Conservation (phyloP, 2,329 filamentous ascomycete species). For the Cladosporium cucumerinum region DNA sequence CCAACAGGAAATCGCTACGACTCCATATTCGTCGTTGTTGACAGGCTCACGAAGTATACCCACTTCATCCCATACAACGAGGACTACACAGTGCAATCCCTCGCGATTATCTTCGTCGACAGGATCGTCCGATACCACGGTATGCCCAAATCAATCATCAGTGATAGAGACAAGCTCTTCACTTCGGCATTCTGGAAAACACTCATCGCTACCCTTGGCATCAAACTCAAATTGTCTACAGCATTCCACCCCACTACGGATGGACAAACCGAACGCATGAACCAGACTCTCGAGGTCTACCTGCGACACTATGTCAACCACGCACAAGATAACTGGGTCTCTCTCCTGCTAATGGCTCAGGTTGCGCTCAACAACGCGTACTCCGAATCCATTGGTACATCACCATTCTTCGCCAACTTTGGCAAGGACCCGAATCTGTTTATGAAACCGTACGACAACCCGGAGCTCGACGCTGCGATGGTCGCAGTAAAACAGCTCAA, state of each 20-base stretch:
- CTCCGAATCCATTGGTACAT: background rate
- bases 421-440: slow-evolving; percentile 8
- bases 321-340: background rate
- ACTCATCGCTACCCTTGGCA: background rate
- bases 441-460: background rate
- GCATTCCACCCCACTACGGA: slow-evolving; percentile 3
- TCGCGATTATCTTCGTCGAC: background rate
- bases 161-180: slow-evolving; percentile 13
- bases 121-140: slow-evolving; percentile 5
- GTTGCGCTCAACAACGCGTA: background rate
- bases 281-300: slow-evolving; percentile 9
- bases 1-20: background rate
- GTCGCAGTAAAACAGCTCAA: background rate
- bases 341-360: background rate
- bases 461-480: background rate
- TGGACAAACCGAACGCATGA: slow-evolving; percentile 5
- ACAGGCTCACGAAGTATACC: slow-evolving; percentile 3
- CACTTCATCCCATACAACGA: slow-evolving; percentile 11
- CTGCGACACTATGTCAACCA: slow-evolving; percentile 6
- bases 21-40: background rate
- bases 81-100: background rate
- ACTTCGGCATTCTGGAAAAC: slow-evolving; percentile 13
- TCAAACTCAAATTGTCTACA: slow-evolving; percentile 6
- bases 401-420: slow-evolving; percentile 22
- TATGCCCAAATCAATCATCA: slow-evolving; percentile 6